Evolutionary conservation across 2,329 filamentous ascomycete species (phyloP), one percentile per base, ranked within the genome.

Genomic region (Xylaria sp.): DNA sequence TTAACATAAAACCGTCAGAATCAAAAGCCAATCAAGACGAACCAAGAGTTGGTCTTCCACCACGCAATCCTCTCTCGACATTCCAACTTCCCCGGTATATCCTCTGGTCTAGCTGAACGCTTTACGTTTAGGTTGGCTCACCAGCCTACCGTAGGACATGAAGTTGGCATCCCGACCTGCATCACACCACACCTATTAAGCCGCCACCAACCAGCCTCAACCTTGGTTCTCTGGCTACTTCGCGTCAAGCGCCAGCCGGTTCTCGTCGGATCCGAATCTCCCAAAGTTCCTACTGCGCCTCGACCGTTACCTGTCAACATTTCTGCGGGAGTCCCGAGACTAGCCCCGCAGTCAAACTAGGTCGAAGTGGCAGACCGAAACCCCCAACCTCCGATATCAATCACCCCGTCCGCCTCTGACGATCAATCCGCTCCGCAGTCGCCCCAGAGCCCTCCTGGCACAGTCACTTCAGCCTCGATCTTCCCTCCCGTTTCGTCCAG

Each of bases 301-400:
- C 52, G 58, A 56, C 50, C 41, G 54, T 60, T 52, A 71, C 65
- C 59, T 72, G 52, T 65, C 51, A 73, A 72, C 59, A 54, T 75
- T 69, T 74, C 75, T 78, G 82, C 80, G 81, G 84, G 81, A 81
- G 72, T 76, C 74, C 65, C 70, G 59, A 67, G 72, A 73, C 72
- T 70, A 74, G 69, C 82, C 86, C 84, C 84, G 83, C 83, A 82
- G 76, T 75, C 81, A 72, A 72, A 72, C 59, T 55, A 81, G 69
- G 83, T 89, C 89, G 90, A 89, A 87, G 91, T 93, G 91, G 91
- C 91, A 87, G 87, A 91, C 88, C 87, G 89, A 85, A 84, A 78
- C 80, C 84, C 87, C 82, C 84, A 82, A 80, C 81, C 83, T 70
- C 73, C 76, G 80, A 80, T 77, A 75, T 74, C 79, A 81, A 81